Conservation (phyloP, 1,284 basidiomycete genomes). For the Athelia sp. region DNA sequence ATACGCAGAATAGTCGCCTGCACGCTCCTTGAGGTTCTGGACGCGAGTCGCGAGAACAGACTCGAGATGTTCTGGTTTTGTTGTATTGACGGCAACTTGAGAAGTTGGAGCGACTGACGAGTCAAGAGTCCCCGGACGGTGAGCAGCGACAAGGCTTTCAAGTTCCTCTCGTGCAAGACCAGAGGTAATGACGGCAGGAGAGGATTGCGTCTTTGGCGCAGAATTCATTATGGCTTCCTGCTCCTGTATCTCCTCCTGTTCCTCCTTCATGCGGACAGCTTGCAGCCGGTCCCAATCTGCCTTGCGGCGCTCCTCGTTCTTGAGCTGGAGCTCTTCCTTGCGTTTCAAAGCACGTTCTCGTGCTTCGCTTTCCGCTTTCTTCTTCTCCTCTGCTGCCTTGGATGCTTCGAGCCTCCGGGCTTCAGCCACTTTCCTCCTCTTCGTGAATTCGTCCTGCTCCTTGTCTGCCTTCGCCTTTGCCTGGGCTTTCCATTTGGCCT, state of each 20-base stretch:
- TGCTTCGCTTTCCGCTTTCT: too few relatives aligned
- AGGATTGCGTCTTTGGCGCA: too few relatives aligned
- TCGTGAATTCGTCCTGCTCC: not conserved
- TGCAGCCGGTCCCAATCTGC: too few relatives aligned
- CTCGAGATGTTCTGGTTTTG: not conserved
- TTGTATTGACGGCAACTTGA: not conserved
- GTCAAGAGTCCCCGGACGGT: not conserved
- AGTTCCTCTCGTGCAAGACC: not conserved
- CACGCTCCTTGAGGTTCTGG: slow-evolving; percentile 24
- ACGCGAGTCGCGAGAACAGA: slow-evolving; percentile 7
- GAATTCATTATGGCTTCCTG: too few relatives aligned
- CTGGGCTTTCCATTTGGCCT: not conserved
- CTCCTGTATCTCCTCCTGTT: too few relatives aligned
- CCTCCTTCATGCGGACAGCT: too few relatives aligned
- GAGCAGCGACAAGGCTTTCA: not conserved
- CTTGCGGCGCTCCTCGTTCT: too few relatives aligned
- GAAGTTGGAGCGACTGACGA: not conserved
- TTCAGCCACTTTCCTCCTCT: not conserved
- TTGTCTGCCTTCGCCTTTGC: not conserved
- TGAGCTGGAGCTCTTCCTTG: too few relatives aligned
- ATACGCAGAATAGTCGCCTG: slow-evolving; percentile 42
- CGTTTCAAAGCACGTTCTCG: too few relatives aligned
- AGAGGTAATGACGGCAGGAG: too few relatives aligned
- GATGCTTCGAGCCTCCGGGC: too few relatives aligned
- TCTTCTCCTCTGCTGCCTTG: too few relatives aligned